phyloP scores from a whole-genome alignment of 2,329 filamentous ascomycete species.

The Herpotrichia juniperi region DNA sequence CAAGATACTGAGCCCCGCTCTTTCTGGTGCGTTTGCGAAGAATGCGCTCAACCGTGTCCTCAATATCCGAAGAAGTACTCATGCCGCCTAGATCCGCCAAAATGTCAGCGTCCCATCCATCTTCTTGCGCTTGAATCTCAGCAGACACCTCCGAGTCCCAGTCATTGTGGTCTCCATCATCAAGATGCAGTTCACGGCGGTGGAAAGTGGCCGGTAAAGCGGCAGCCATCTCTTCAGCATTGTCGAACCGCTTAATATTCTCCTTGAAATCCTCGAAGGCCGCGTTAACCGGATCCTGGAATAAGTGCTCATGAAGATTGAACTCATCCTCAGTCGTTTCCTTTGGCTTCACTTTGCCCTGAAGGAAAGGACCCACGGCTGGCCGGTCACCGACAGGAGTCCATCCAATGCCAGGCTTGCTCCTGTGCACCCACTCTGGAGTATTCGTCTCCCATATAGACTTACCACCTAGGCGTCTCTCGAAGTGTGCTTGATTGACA shows the following conservation, averaged over 20 bases:
- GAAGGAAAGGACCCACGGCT: slow-evolving; percentile 27
- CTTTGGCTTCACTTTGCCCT: slow-evolving; percentile 19
- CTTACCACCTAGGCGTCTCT: slow-evolving; percentile 31
- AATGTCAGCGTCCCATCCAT: slow-evolving; percentile 53
- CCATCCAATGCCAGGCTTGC: slow-evolving; percentile 46
- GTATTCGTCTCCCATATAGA: slow-evolving; percentile 37
- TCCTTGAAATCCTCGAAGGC: slow-evolving; percentile 73
- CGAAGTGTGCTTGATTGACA: slow-evolving; percentile 28
- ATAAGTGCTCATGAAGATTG: too few relatives aligned
- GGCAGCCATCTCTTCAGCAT: slow-evolving; percentile 33
- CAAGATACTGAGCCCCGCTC: slow-evolving; percentile 57
- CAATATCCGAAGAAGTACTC: slow-evolving; percentile 57
- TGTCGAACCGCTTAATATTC: slow-evolving; percentile 62
- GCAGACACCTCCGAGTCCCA: slow-evolving; percentile 29
- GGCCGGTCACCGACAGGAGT: slow-evolving; percentile 28
- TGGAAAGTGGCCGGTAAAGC: slow-evolving; percentile 25
- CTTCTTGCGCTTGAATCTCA: slow-evolving; percentile 3
- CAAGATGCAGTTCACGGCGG: slow-evolving; percentile 41
- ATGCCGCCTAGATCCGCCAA: slow-evolving; percentile 56
- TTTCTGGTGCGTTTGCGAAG: slow-evolving; percentile 53
- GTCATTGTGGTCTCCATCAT: slow-evolving; percentile 38
- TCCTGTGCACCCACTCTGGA: slow-evolving; percentile 39
- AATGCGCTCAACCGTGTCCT: slow-evolving; percentile 50
- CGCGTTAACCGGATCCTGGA: slow-evolving; percentile 26
- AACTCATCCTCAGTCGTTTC: too few relatives aligned